These are phyloP conservation scores for Salix dunnii DNA, from an alignment of 345 rosid species.

Conservation along the genomic window DNA sequence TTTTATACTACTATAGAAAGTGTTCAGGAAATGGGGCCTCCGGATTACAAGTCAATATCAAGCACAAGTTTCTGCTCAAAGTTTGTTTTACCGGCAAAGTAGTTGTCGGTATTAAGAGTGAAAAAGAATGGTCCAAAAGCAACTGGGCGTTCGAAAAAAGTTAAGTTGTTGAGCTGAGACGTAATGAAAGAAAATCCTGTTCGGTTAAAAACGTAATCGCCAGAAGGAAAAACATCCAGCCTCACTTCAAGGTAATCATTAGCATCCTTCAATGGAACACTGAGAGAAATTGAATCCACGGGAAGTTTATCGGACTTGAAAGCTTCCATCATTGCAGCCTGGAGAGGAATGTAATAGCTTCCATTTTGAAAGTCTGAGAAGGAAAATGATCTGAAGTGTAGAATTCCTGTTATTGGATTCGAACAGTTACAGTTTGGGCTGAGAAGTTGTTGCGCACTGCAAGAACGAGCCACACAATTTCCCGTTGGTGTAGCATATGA, in stretches of 20 bases:
- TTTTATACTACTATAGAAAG: background rate
- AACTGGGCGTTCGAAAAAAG: background rate
- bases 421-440: conserved; percentile 11
- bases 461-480: background rate
- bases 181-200: background rate
- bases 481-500: background rate
- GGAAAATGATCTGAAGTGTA: background rate
- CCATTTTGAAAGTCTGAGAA: conserved; percentile 3
- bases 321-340: background rate
- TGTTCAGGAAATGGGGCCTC: background rate
- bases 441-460: background rate
- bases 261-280: background rate
- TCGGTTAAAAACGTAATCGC: background rate
- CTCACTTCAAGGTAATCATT: background rate
- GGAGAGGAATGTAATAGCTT: background rate
- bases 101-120: background rate
- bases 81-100: background rate
- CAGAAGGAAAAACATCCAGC: conserved; percentile 8
- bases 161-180: background rate
- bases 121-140: background rate
- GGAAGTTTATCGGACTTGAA: background rate
- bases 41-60: background rate
- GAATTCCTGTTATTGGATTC: background rate
- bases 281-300: conserved; percentile 5
- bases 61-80: background rate